Conservation (phyloP, 768 basidiomycete species). For the Crucibulum laeve region DNA sequence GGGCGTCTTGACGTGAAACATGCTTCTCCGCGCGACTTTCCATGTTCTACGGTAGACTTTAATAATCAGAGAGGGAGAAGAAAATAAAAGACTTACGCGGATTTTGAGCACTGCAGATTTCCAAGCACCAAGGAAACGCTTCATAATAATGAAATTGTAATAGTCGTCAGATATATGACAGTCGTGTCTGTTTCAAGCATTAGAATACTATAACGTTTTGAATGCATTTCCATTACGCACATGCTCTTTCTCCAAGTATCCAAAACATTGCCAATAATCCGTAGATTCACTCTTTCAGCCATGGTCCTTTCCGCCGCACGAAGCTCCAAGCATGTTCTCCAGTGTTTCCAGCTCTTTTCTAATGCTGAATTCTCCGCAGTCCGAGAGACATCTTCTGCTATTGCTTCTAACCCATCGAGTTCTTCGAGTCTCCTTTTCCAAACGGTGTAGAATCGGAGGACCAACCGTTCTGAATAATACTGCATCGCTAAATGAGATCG, state of each 20-base stretch:
- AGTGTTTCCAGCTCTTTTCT: constrained; percentile 48
- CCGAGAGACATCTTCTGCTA: constrained; percentile 45
- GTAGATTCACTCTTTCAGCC: constrained; percentile 35
- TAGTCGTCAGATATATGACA: constrained; percentile 38
- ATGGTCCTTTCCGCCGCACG: constrained; percentile 41
- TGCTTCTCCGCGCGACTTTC: constrained; percentile 56
- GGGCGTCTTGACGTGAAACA: constrained; percentile 49
- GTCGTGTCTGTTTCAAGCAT: constrained; percentile 32
- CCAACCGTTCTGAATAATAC: constrained; percentile 41
- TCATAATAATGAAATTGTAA: constrained; percentile 38
- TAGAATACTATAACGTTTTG: constrained; percentile 1
- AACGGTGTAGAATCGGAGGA: constrained; percentile 36
- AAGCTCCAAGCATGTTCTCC: constrained; percentile 46
- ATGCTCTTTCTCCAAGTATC: constrained; percentile 49
- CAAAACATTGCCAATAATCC: constrained; percentile 46
- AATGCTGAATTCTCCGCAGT: constrained; percentile 30
- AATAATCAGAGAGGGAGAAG: not conserved
- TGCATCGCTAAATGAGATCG: constrained; percentile 47
- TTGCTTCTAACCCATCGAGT: constrained; percentile 38
- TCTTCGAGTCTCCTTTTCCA: constrained; percentile 49
- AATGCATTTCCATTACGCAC: constrained; percentile 14
- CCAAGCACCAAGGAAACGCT: constrained; percentile 49
- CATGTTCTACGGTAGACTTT: constrained; percentile 35
- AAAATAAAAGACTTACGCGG: constrained; percentile 32
- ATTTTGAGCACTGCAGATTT: constrained; percentile 44